Base-by-base conservation (phyloP, 2,329 filamentous ascomycete genomes). In the Geosmithia flava region DNA sequence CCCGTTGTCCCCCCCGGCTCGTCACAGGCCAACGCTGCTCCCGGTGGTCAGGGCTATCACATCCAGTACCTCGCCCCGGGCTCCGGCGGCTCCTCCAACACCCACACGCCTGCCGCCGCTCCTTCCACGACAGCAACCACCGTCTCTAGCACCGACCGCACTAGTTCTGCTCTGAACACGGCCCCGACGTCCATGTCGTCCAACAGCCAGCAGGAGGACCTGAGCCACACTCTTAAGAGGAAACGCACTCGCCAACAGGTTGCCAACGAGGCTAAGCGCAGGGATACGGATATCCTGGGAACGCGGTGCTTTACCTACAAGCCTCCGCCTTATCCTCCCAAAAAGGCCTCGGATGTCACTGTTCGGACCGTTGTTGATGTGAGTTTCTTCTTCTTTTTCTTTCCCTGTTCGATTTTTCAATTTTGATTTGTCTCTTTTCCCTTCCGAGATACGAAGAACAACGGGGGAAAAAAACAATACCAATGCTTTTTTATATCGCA, bases 321-420 rank as follows among this genome's bases (percentile, higher is more conserved):
- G 46, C 90, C 93, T 42, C 93, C 91, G 7, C 82, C 87, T 1
- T 85, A 87, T 54, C 91, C 91, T 3, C 83, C 87, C 3, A 88
- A 93, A 69, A 97, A 98, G 71, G 87, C 90, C 19, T 81, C 83
- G 57, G 86, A 91, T 51, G 85, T 91, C 7, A 67, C 71, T 45
- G 80, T 85, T 43, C 74, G 77, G 51, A 69, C 78, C 43, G 71
- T 84, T 42, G 66, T 68, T 52, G 81, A 85, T 63, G 81, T 85
- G 66, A 73, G 78, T 71, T 44, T 47, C 44, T n/a, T 20, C 15
- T 37, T 20, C 45, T n/a, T 19, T 5, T 7, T 15, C 29, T 33
- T 19, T 41, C 33, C 33, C 33, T 13, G 33, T 16, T 3, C 29
- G n/a, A n/a, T n/a, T n/a, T n/a, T n/a, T n/a, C n/a, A n/a, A n/a